phyloP scores from a whole-genome alignment of 352 stramenopile species.

The Globisporangium spiculum region DNA sequence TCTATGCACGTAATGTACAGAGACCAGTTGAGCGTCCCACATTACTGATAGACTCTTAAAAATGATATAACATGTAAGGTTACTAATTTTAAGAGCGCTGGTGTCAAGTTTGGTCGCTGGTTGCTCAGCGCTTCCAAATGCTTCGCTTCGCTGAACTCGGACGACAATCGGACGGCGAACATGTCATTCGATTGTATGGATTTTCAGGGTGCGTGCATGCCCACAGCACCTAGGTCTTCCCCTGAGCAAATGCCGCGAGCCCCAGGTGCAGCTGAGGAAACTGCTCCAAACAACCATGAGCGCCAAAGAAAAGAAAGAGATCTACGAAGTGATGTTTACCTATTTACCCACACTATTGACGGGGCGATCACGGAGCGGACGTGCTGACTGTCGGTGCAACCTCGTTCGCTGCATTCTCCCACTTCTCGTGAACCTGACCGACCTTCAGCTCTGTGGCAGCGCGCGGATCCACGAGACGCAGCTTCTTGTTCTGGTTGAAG shows the following conservation, averaged over 20 bases:
- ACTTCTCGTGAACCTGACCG: slow-evolving; percentile 38
- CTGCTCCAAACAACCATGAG: not conserved
- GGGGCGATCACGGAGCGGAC: not conserved
- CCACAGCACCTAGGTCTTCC: not conserved
- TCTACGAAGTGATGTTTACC: slow-evolving; percentile 2
- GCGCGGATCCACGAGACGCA: slow-evolving; percentile 51
- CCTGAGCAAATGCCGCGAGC: not conserved
- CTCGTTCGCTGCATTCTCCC: slow-evolving; percentile 38
- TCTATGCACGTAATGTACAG: too few species aligned
- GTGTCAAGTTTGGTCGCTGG: too few species aligned
- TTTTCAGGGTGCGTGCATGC: too few species aligned
- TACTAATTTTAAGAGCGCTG: too few species aligned
- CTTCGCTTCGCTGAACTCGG: too few species aligned
- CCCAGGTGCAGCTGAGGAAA: too few species aligned
- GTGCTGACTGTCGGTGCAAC: slow-evolving; percentile 7
- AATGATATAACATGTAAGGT: too few species aligned
- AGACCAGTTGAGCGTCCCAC: too few species aligned
- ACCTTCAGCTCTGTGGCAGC: slow-evolving; percentile 39
- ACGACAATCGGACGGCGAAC: too few species aligned
- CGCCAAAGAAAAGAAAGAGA: not conserved
- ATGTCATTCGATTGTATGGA: too few species aligned
- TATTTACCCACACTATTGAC: not conserved
- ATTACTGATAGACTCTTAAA: too few species aligned
- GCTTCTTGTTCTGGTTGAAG: slow-evolving; percentile 65
- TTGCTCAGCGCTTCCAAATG: too few species aligned